phyloP scores from a whole-genome alignment of 2,329 filamentous ascomycete genomes.

The Fonsecaea pugnacius region DNA sequence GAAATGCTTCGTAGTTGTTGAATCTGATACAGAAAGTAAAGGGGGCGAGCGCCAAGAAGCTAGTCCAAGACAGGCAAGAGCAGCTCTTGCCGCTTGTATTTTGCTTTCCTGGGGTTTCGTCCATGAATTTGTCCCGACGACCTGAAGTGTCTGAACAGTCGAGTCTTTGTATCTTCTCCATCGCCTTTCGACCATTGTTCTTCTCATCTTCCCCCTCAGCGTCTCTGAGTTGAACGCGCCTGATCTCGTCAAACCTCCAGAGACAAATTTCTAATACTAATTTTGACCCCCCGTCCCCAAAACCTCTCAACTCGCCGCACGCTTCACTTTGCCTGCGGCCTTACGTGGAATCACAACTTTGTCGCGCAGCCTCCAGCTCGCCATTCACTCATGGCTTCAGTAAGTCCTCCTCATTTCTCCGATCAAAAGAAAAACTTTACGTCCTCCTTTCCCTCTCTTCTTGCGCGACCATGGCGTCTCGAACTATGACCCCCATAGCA shows the following conservation, averaged over 20 bases:
- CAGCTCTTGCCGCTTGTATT: slow-evolving; percentile 19
- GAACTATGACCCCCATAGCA: slow-evolving; percentile 19
- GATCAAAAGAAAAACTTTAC: neutral
- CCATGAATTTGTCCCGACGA: slow-evolving; percentile 17
- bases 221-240: neutral
- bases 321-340: slow-evolving; percentile 16
- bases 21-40: neutral
- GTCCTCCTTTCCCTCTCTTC: slow-evolving; percentile 31
- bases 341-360: slow-evolving; percentile 13
- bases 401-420: slow-evolving; percentile 42
- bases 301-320: slow-evolving; percentile 21
- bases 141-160: slow-evolving; percentile 10
- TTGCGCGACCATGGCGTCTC: slow-evolving; percentile 47
- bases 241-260: neutral
- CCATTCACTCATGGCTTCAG: slow-evolving; percentile 52
- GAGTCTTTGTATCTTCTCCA: slow-evolving; percentile 6
- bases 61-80: slow-evolving; percentile 8
- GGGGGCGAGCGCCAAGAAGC: slow-evolving; percentile 15
- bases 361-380: slow-evolving; percentile 11
- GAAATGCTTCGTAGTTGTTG: neutral
- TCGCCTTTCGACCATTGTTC: slow-evolving; percentile 18
- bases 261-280: slow-evolving; percentile 22
- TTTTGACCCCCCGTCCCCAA: neutral
- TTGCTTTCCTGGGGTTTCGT: slow-evolving; percentile 18
- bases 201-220: neutral